These are phyloP conservation scores for Fremontodendron californicum DNA, from an alignment of 345 rosid species.

Conservation along the genomic window DNA sequence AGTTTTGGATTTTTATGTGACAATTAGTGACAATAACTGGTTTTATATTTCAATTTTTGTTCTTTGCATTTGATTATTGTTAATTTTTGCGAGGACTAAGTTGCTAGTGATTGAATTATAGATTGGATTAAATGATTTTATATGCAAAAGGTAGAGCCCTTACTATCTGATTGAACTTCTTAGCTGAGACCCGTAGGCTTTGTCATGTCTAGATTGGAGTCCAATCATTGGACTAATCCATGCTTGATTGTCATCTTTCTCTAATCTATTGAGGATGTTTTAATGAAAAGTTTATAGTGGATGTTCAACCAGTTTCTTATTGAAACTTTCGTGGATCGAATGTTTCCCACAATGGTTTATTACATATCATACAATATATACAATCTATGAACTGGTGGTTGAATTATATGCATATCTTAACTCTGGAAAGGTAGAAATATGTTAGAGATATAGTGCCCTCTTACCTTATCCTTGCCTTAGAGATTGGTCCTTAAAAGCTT, in stretches of 20 bases:
- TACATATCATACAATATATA: background rate
- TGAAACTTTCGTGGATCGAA: background rate
- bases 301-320: background rate
- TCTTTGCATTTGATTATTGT: background rate
- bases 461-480: background rate
- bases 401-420: background rate
- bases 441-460: background rate
- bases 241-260: background rate
- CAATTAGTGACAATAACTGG: background rate
- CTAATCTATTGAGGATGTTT: background rate
- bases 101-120: background rate
- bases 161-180: constrained; percentile 2
- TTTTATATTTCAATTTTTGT: background rate
- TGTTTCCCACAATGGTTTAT: background rate
- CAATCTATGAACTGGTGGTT: background rate
- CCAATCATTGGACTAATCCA: no score
- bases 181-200: background rate
- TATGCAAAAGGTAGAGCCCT: background rate
- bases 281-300: background rate
- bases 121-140: background rate
- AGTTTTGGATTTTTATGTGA: background rate
- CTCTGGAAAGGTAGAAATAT: background rate
- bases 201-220: background rate
- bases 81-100: background rate
- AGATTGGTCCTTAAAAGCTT: background rate